These are phyloP conservation scores for Pseudoturritis turrita DNA, from an alignment of 345 rosid species.

Conservation along the genomic window DNA sequence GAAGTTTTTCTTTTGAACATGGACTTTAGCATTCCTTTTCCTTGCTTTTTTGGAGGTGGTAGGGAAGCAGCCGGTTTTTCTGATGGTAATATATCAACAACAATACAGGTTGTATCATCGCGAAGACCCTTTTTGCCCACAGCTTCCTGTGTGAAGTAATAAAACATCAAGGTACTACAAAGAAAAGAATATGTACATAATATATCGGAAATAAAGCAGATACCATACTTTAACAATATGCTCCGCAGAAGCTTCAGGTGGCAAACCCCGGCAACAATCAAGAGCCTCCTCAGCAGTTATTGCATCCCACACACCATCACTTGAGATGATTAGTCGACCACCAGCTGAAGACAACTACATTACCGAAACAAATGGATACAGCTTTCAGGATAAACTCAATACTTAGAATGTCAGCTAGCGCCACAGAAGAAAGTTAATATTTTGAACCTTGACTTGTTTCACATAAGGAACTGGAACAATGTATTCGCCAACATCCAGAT, in stretches of 20 bases:
- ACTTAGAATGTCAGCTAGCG: background rate
- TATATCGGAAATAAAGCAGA: background rate
- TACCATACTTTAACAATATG: slow-evolving; percentile 81
- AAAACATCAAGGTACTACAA: slow-evolving; percentile 13
- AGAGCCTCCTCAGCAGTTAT: slow-evolving; percentile 73
- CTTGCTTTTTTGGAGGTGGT: slow-evolving; percentile 68
- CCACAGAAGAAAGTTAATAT: background rate
- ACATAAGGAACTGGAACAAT: slow-evolving; percentile 98
- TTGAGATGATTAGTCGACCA: slow-evolving; percentile 85
- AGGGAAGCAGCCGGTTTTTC: slow-evolving; percentile 76
- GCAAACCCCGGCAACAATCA: slow-evolving; percentile 90
- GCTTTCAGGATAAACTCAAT: background rate
- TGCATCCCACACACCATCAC: slow-evolving; percentile 99
- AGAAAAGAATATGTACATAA: background rate
- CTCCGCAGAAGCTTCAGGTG: slow-evolving; percentile 84
- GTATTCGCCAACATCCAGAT: slow-evolving; percentile 91
- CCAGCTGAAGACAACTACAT: slow-evolving; percentile 87
- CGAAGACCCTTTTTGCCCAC: slow-evolving; percentile 77
- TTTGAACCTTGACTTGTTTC: slow-evolving; percentile 90
- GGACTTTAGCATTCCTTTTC: slow-evolving; percentile 78
- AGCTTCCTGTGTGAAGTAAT: slow-evolving; percentile 64
- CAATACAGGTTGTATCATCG: slow-evolving; percentile 99
- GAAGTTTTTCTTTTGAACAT: slow-evolving; percentile 78
- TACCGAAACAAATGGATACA: background rate
- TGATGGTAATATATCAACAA: slow-evolving; percentile 71